These are phyloP conservation scores for Salicornia ramosissima DNA, from an alignment of 148 eudicot genomes.

Conservation along the genomic window DNA sequence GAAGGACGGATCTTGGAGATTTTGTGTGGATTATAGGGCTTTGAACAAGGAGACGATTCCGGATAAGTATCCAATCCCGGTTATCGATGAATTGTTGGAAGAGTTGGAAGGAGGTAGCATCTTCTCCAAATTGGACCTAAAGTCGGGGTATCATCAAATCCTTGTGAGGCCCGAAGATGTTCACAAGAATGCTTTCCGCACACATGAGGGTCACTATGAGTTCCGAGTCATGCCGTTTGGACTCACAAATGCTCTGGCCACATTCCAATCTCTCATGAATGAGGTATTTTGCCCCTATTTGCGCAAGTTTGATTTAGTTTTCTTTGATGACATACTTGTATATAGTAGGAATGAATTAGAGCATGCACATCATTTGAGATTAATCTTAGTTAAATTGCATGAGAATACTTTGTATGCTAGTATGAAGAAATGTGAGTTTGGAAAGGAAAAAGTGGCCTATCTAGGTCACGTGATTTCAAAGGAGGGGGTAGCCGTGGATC, in stretches of 20 bases:
- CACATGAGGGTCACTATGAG: background rate
- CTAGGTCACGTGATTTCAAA: background rate
- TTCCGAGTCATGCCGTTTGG: background rate
- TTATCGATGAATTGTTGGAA: background rate
- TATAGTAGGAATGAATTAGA: background rate
- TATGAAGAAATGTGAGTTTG: background rate
- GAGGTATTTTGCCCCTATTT: background rate
- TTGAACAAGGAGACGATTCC: background rate
- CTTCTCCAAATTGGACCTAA: background rate
- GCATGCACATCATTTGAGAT: too few species aligned
- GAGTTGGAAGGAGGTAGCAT: background rate
- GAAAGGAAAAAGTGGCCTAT: background rate
- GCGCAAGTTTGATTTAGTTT: background rate
- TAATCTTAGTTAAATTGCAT: too few species aligned
- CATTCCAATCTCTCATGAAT: background rate
- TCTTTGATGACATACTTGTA: background rate
- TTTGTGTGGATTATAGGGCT: background rate
- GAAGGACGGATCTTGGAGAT: background rate
- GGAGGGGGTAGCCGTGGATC: background rate
- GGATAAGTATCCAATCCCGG: background rate
- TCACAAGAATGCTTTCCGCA: background rate
- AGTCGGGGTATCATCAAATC: background rate
- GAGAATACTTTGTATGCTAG: too few species aligned
- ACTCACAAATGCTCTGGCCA: background rate
- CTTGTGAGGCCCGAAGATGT: background rate